Conservation (phyloP, 108 stramenopile genomes). For the Fragilaria radians region DNA sequence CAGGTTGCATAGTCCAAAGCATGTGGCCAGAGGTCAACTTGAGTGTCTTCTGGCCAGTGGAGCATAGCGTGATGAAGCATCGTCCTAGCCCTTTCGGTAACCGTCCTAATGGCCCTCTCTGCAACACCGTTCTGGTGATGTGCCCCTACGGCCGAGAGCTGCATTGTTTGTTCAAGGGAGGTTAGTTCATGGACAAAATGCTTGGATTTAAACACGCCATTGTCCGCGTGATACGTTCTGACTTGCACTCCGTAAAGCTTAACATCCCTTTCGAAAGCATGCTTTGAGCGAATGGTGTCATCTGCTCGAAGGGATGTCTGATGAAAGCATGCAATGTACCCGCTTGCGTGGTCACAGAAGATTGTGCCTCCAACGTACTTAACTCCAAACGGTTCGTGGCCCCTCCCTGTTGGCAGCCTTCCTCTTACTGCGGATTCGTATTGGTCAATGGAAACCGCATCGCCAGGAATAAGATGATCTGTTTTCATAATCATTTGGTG, state of each 20-base stretch:
- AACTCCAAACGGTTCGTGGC: constrained; percentile 6
- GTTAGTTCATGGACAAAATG: constrained; percentile 4
- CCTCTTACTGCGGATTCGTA: constrained; percentile 21
- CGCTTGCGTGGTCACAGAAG: constrained; percentile 10
- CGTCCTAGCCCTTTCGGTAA: constrained; percentile 22
- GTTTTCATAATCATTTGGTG: neutral
- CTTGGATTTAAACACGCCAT: constrained; percentile 21
- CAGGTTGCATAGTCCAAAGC: constrained; percentile 41
- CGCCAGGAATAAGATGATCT: neutral
- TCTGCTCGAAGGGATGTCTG: constrained; percentile 13
- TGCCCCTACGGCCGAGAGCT: constrained; percentile 34
- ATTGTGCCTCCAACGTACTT: constrained; percentile 18
- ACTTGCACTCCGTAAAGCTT: constrained; percentile 16
- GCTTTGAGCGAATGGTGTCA: constrained; percentile 23
- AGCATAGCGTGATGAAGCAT: constrained; percentile 33
- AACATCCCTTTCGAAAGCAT: constrained; percentile 8
- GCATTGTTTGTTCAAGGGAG: constrained; percentile 9
- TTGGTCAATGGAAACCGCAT: constrained; percentile 9
- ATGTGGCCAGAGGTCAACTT: constrained; percentile 33
- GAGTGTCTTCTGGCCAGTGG: constrained; percentile 28
- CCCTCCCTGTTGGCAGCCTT: constrained; percentile 7
- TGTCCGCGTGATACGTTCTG: constrained; percentile 25
- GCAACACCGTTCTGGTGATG: constrained; percentile 57
- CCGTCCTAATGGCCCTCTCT: constrained; percentile 33
- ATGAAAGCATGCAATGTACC: constrained; percentile 7